Evolutionary conservation across 2,329 filamentous ascomycete species (phyloP), one percentile per base, ranked within the genome.

Genomic region (Phaeosphaeria sp.): DNA sequence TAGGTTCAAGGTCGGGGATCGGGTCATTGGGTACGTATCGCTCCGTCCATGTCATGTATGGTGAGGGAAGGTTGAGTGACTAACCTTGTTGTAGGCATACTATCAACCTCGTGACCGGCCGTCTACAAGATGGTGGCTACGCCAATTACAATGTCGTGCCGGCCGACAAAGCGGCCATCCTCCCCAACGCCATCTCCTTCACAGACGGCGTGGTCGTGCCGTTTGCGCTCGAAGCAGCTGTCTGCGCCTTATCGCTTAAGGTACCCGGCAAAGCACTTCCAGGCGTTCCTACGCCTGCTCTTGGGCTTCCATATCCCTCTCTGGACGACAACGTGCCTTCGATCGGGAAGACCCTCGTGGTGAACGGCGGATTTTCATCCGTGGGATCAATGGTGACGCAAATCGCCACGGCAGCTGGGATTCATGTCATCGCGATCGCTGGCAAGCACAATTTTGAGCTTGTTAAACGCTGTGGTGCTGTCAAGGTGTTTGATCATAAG

Each of bases 321-420:
- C 47, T 79, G n/a, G n/a, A n/a, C 68, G 6, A 74, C 67, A 22
- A 56, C 22, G 4, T 66, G 25, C 25, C 49, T 3, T 63, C 64
- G 3, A 46, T 56, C 2, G 68, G 67, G 52, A 79, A 80, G 61
- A 72, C 73, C 4, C 60, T 81, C 22, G 59, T 85, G 9, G 67
- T 85, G 6, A 84, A 81, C 77, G 83, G 83, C 6, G 84, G 82
- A 0, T 78, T 80, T 3, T 64, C 68, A 23, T 71, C 67, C 5
- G 63, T 80, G 17, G 68, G 82, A 5, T 78, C 79, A 21, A 73
- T 69, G 15, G 77, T 75, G 0, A 77, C 81, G 21, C 80, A 82
- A 54, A 55, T 81, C 1, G 79, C 78, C 0, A 70, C 63, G 0
- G 74, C 77, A 0, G 65, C 76, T 13, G 79, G 80, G 0, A 75